Evolutionary conservation across 257 asterid genomes (phyloP).

Genomic region (Fraxinus cuspidata): DNA sequence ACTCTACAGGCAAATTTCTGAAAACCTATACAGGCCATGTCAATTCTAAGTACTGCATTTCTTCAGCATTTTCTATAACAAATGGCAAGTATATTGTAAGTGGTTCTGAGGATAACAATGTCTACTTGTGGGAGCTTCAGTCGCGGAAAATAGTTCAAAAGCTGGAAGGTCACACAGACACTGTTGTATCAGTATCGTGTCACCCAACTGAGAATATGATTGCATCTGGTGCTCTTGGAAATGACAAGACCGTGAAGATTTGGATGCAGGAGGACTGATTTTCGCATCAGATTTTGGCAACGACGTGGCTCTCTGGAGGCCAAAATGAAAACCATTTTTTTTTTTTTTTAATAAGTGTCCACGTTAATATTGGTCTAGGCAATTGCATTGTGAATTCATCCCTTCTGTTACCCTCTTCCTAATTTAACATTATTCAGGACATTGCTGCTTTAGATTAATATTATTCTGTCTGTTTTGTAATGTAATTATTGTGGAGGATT

Average conservation of each 20-base stretch:
- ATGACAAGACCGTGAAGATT: conserved; percentile 71
- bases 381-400: background rate
- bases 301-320: background rate
- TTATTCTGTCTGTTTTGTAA: background rate
- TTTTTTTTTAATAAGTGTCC: background rate
- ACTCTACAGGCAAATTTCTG: conserved; percentile 75
- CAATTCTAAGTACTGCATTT: conserved; percentile 75
- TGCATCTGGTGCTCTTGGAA: conserved; percentile 82
- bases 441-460: background rate
- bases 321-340: background rate
- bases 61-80: conserved; percentile 81
- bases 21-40: conserved; percentile 86
- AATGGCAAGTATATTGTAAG: conserved; percentile 90
- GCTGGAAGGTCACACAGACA: conserved; percentile 88
- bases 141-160: conserved; percentile 81
- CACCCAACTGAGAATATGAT: conserved; percentile 81
- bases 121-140: conserved; percentile 92
- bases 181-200: conserved; percentile 74
- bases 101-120: conserved; percentile 85
- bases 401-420: background rate
- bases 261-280: conserved; percentile 68
- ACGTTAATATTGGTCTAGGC: background rate
- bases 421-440: background rate
- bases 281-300: background rate
- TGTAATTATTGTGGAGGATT: no score